Evolutionary conservation across 75 land plant species (phyloP), one percentile per base, ranked within the genome.

Genomic region (Picea sitchensis): DNA sequence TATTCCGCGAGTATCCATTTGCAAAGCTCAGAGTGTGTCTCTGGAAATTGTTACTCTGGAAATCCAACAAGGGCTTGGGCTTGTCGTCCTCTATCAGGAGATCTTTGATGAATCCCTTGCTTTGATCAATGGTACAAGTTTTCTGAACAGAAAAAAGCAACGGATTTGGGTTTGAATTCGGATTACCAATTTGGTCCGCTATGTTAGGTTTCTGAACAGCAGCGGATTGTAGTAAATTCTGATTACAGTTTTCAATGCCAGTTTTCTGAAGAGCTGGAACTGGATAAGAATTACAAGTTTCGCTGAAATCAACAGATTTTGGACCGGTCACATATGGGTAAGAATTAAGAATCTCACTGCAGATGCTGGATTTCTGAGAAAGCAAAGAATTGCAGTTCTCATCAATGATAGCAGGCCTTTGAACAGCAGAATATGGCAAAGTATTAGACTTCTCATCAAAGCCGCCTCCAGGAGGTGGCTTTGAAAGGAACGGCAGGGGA

Each of bases 361-460:
- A 64, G 32, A 71, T 23, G 3, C 51, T 23, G 44, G 74, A 47
- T 0, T 71, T 71, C 26, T 34, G 71, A 67, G 71, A 67, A 15
- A 34, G 2, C 8, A 67, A 17, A 36, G 38, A 67, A 67, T 17
- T 67, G 44, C 7, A 18, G 36, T 17, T 36, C 8, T 67, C 32
- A 18, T 64, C 67, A 13, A 26, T 26, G 3, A 64, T 31, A 64
- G 18, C 41, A n/a, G 54, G 23, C 3, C 44, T 71, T 21, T 18
- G 51, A 71, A 47, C 74, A 8, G n/a, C 54, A 11, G 74, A 71
- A 71, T 71, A 71, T 20, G 74, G 13, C 47, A 71, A 9, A 11
- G 54, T 23, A 71, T 47, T 38, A 71, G 74, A 44, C 54, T 71
- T 71, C 23, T 71, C 54, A 44, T 71, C 74, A 8, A 71, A 44